Base-by-base conservation (phyloP, 176 grass and related monocot genomes). In the Phyllostachys edulis region DNA sequence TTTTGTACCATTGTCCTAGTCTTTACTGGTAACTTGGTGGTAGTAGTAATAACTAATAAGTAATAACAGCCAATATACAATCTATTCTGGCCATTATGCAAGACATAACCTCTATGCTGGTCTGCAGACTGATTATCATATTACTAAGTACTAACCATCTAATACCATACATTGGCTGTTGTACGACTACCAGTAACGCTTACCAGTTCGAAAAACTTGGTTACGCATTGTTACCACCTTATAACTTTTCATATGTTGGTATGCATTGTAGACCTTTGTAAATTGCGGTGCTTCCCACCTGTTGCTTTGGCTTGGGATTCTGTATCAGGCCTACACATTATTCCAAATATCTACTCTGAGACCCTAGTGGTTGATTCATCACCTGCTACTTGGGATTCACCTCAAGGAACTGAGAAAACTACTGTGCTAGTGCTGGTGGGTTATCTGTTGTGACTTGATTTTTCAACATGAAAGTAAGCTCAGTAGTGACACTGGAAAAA, bases 251-350 rank as follows among this genome's bases (percentile, higher is more conserved):
- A 10, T 71, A 67, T 75, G 20, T 54, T 80, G 63, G 2, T 78
- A 79, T 80, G 45, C 55, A 80, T 82, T 88, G 14, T 76, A 98
- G 96, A 85, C 60, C 83, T 95, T 77, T 98, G 96, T 83, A 98
- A 98, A 86, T 85, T 95, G 26, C 84, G 96, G 56, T 98, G 96
- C 84, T 98, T 98, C 68, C 96, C 96, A 52, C 96, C 96, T 82
- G 87, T 98, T 32, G 89, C 91, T 20, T 75, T 98, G 85, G 83
- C 89, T 88, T 98, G 82, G 96, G 96, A 98, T 85, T 86, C 87
- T 82, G 55, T 90, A 80, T 95, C 96, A 77, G 96, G 92, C 72
- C 47, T 95, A 76, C 89, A 88, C 64, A 75, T 98, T 37, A 89
- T 92, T 83, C 93, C 96, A 65, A 98, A 98, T 88, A 87, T 98